Evolutionary conservation across 192 early-diverging fungal genomes (phyloP).

Genomic region (Anaeromyces robustus): DNA sequence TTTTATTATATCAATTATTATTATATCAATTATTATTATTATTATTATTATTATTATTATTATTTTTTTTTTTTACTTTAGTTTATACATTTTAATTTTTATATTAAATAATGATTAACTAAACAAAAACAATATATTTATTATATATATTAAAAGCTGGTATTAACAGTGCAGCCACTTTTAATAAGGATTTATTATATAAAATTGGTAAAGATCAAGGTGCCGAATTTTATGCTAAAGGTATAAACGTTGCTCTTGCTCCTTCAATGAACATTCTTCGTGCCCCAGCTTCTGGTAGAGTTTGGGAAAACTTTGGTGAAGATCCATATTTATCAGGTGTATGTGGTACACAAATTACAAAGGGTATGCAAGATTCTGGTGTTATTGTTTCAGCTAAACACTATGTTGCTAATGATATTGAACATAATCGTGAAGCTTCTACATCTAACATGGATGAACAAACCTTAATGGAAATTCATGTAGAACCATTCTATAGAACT

Average conservation of each 20-base stretch:
- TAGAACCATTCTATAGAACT: conserved; percentile 33
- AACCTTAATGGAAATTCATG: conserved; percentile 40
- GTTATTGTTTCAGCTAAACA: conserved; percentile 38
- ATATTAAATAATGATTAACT: too few relatives aligned
- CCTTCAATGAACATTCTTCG: conserved; percentile 25
- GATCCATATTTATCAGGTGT: conserved; percentile 26
- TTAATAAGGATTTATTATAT: conserved; percentile 25
- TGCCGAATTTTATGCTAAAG: conserved; percentile 34
- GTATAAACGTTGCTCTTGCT: conserved; percentile 33
- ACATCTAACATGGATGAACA: conserved; percentile 28
- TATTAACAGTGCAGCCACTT: conserved; percentile 44
- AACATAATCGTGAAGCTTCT: conserved; percentile 13
- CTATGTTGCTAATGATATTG: conserved; percentile 31
- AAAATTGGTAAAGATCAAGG: conserved; percentile 25
- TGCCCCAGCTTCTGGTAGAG: conserved; percentile 7
- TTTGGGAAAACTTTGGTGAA: conserved; percentile 13
- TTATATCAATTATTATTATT: too few relatives aligned
- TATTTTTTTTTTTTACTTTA: too few relatives aligned
- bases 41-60: too few relatives aligned
- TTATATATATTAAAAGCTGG: neutral
- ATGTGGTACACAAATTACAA: conserved; percentile 11
- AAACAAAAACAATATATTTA: too few relatives aligned
- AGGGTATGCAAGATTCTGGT: conserved; percentile 26
- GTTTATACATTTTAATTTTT: too few relatives aligned
- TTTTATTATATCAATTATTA: neutral